Conservation (phyloP, 441 rosid genomes). For the Cnidoscolus chayamansa region DNA sequence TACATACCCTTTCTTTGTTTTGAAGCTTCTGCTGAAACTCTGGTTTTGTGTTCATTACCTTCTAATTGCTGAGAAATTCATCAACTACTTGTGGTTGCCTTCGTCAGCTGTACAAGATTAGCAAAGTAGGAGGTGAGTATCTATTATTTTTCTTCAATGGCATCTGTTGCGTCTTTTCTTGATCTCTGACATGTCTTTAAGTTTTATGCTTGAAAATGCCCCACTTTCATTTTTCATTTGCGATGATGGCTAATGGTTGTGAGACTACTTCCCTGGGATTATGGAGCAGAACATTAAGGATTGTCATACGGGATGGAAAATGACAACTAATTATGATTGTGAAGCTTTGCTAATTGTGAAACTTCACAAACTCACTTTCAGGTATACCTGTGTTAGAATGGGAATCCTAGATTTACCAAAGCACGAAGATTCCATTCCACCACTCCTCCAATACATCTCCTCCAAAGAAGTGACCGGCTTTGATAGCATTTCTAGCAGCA, state of each 20-base stretch:
- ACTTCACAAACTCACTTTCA: slow-evolving; percentile 8
- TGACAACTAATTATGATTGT: too few relatives aligned
- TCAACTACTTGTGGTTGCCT: not conserved
- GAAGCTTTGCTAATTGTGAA: too few relatives aligned
- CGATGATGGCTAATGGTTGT: too few relatives aligned
- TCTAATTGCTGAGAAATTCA: not conserved
- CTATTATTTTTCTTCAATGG: not conserved
- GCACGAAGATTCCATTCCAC: slow-evolving; percentile 34
- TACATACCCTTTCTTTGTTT: not conserved
- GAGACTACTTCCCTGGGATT: too few relatives aligned
- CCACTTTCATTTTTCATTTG: too few relatives aligned
- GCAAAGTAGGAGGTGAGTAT: not conserved
- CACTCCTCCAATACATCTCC: slow-evolving; percentile 40
- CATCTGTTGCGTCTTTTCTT: not conserved
- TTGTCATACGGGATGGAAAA: too few relatives aligned
- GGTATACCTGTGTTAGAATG: slow-evolving; percentile 28
- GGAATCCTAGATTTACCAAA: slow-evolving; percentile 24
- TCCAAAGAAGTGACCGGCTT: slow-evolving; percentile 37
- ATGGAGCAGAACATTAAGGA: too few relatives aligned
- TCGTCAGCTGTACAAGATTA: not conserved
- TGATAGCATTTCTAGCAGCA: slow-evolving; percentile 18
- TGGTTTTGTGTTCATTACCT: not conserved
- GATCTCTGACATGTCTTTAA: not conserved
- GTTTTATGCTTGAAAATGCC: not conserved
- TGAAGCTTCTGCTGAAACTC: not conserved